phyloP scores from a whole-genome alignment of 805 yeast genomes.

The Saccharomycopsis sp. region DNA sequence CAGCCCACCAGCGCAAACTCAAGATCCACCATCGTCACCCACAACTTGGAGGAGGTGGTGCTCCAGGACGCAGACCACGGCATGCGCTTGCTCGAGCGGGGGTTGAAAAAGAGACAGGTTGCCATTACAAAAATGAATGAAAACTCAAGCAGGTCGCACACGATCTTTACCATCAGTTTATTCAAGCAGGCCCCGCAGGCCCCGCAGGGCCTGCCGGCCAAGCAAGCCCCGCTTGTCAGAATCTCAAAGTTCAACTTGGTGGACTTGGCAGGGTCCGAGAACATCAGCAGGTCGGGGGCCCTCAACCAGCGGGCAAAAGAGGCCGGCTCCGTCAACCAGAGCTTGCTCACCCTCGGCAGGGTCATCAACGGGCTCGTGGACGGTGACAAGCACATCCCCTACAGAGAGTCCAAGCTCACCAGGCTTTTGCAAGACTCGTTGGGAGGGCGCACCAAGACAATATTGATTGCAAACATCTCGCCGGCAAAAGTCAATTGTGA shows the following conservation, averaged over 20 bases:
- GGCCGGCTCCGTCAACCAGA: conserved; percentile 88
- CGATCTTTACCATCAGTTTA: conserved; percentile 59
- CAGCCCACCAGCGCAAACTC: background rate
- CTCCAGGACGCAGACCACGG: conserved; percentile 50
- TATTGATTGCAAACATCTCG: conserved; percentile 78
- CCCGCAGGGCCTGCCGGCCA: too few relatives aligned
- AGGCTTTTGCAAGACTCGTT: conserved; percentile 68
- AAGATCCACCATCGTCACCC: conserved; percentile 31
- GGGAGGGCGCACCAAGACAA: conserved; percentile 84
- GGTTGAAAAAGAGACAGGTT: conserved; percentile 52
- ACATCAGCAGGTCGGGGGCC: conserved; percentile 82
- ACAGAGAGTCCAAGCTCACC: conserved; percentile 73
- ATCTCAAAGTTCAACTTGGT: conserved; percentile 73
- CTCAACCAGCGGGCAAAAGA: conserved; percentile 79
- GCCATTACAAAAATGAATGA: conserved; percentile 71
- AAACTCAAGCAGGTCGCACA: conserved; percentile 66
- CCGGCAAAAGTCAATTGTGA: conserved; percentile 72
- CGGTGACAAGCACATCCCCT: conserved; percentile 65
- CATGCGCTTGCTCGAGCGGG: conserved; percentile 42
- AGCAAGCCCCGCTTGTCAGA: conserved; percentile 27
- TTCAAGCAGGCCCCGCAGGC: too few relatives aligned
- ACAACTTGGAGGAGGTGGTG: conserved; percentile 55
- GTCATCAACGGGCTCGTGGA: conserved; percentile 73
- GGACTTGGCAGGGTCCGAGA: conserved; percentile 94
- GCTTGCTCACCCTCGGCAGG: conserved; percentile 77